Conservation (phyloP, 352 stramenopile genomes). For the Phytophthora nicotianae region DNA sequence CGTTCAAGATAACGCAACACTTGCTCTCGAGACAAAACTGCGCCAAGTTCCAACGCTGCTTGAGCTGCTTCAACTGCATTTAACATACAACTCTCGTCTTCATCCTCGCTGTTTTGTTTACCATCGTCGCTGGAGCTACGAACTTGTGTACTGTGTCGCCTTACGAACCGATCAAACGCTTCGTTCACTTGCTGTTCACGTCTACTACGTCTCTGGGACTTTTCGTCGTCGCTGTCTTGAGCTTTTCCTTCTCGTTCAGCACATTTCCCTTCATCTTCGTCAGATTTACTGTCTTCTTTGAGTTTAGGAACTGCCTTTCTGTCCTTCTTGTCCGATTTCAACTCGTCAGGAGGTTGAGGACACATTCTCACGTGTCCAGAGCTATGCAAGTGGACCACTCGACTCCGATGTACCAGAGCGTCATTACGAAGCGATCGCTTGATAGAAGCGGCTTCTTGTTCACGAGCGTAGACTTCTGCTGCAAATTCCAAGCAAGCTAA, state of each 20-base stretch:
- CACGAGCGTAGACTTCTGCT: conserved; percentile 26
- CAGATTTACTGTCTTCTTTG: background rate
- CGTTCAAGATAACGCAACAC: conserved; percentile 61
- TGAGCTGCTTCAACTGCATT: conserved; percentile 64
- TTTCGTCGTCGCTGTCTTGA: conserved; percentile 34
- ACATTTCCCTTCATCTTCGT: conserved; percentile 16
- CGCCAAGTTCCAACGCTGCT: conserved; percentile 70
- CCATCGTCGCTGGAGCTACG: conserved; percentile 9
- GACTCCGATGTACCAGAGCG: conserved; percentile 54
- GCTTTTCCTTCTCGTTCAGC: conserved; percentile 35
- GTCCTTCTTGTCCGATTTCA: background rate
- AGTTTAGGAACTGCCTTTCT: background rate
- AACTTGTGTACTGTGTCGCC: conserved; percentile 2
- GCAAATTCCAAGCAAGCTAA: conserved; percentile 64
- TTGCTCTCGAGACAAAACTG: conserved; percentile 64
- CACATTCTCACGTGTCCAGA: conserved; percentile 75
- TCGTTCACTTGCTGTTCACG: conserved; percentile 35
- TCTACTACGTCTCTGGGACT: background rate
- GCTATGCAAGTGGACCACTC: conserved; percentile 75
- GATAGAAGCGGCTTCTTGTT: conserved; percentile 29
- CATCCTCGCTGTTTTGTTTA: conserved; percentile 38
- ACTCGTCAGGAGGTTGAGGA: conserved; percentile 27
- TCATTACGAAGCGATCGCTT: conserved; percentile 48
- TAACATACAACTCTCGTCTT: conserved; percentile 29
- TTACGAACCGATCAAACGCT: conserved; percentile 37